phyloP scores from a whole-genome alignment of 208 protist genomes.

The Acanthamoeba culbertsoni region DNA sequence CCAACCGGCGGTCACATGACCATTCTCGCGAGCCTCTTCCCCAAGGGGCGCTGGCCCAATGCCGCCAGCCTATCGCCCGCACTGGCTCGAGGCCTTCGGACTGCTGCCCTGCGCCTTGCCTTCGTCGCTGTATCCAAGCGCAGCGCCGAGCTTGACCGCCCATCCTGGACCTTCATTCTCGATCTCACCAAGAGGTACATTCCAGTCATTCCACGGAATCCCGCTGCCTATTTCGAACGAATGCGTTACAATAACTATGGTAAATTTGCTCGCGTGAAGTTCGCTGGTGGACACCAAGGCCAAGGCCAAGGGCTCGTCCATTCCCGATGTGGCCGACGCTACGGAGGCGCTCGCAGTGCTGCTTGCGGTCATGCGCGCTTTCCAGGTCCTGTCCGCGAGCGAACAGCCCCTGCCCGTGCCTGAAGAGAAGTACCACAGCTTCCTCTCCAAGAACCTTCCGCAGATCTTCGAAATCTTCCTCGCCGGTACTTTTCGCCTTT shows the following conservation, averaged over 20 bases:
- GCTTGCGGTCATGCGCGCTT: neutral
- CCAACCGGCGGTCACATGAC: neutral
- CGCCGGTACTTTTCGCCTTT: too few species aligned
- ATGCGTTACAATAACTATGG: neutral
- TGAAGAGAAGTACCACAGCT: constrained; percentile 36
- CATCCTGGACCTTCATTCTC: constrained; percentile 20
- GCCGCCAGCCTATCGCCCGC: neutral
- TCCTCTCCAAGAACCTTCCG: neutral
- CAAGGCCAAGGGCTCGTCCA: neutral
- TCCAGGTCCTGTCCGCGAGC: neutral
- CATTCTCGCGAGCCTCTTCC: neutral
- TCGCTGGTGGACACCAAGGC: neutral
- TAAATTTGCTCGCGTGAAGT: neutral
- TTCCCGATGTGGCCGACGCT: neutral
- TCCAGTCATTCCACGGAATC: neutral
- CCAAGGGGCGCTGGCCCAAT: constrained; percentile 20
- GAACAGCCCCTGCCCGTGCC: neutral
- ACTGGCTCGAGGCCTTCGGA: neutral
- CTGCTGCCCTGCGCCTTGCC: neutral
- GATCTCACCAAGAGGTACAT: neutral
- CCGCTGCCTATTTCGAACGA: neutral
- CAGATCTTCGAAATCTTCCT: constrained; percentile 6
- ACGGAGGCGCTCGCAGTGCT: neutral
- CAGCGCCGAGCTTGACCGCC: neutral
- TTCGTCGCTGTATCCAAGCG: neutral